A percentile compares a stretch with the other conserved stretches of the same genome.
These are phyloP conservation scores for Intubia oerlemansii DNA, from an alignment of 2,329 filamentous ascomycete genomes.

Conservation along the genomic window DNA sequence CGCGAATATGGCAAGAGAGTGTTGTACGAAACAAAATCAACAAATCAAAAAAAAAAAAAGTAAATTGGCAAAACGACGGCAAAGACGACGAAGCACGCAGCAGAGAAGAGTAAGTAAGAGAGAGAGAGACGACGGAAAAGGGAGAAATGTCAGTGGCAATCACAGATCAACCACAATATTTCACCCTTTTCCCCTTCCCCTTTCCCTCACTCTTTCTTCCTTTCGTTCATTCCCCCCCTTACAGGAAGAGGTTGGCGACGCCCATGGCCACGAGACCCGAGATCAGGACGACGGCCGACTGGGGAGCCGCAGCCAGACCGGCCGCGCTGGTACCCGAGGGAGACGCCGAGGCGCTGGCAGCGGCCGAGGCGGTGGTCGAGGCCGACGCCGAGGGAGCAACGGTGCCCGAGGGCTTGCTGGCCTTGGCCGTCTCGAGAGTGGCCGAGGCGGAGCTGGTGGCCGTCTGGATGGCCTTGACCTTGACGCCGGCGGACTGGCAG, in stretches of 20 bases:
- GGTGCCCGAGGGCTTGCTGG: neutral
- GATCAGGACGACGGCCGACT: neutral
- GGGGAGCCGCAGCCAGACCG: conserved; percentile 1
- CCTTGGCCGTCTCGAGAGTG: neutral
- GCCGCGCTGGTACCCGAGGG: conserved; percentile 1
- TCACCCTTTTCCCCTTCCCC: too few relatives aligned
- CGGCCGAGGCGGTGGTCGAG: neutral
- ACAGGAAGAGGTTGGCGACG: conserved; percentile 1
- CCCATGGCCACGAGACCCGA: conserved; percentile 2
- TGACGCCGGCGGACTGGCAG: conserved; percentile 2
- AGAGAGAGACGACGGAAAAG: too few relatives aligned
- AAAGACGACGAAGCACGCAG: too few relatives aligned
- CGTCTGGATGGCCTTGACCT: neutral
- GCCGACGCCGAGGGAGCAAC: neutral
- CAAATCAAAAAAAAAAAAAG: too few relatives aligned
- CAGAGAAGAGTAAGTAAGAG: too few relatives aligned
- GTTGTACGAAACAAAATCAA: too few relatives aligned
- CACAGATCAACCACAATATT: too few relatives aligned
- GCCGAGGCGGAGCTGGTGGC: neutral
- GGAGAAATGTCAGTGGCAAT: too few relatives aligned
- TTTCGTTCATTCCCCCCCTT: too few relatives aligned
- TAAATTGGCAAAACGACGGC: too few relatives aligned
- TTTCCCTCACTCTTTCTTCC: too few relatives aligned
- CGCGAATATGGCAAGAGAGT: too few relatives aligned
- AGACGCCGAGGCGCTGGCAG: conserved; percentile 1